Conservation (phyloP, 106 monocot species). For the Dendrobium officinale region DNA sequence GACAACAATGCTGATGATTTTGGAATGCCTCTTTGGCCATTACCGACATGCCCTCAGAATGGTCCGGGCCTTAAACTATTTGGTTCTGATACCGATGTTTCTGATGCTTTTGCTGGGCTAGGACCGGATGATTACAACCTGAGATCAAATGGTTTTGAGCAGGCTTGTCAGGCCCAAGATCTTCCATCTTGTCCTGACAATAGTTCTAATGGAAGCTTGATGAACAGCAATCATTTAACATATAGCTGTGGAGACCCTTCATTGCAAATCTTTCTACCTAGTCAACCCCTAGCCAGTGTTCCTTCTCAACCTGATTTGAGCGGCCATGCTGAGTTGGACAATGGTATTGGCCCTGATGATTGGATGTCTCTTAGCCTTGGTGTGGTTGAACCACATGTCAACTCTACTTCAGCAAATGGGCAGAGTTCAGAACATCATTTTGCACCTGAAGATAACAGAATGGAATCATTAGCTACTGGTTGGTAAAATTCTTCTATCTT, state of each 20-base stretch:
- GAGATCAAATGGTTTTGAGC: conserved; percentile 15
- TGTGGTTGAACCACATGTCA: conserved; percentile 25
- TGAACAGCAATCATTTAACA: conserved; percentile 55
- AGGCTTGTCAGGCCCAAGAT: conserved; percentile 16
- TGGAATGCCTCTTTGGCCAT: conserved; percentile 41
- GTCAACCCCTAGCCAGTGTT: conserved; percentile 19
- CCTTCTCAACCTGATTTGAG: conserved; percentile 27
- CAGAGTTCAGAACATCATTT: conserved; percentile 23
- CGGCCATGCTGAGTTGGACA: conserved; percentile 26
- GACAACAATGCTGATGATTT: conserved; percentile 44
- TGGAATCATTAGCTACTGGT: conserved; percentile 26
- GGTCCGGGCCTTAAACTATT: conserved; percentile 50
- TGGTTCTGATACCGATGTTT: conserved; percentile 31
- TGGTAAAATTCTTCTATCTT: not conserved
- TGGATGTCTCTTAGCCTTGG: conserved; percentile 71
- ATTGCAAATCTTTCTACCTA: conserved; percentile 79
- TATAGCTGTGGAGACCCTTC: conserved; percentile 56
- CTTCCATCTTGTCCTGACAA: conserved; percentile 17
- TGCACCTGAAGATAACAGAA: conserved; percentile 21
- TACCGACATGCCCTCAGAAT: conserved; percentile 33
- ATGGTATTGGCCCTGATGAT: conserved; percentile 47
- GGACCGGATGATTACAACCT: conserved; percentile 10
- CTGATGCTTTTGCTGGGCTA: conserved; percentile 31
- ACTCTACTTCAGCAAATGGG: conserved; percentile 23
- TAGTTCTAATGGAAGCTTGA: conserved; percentile 46